phyloP scores from a whole-genome alignment of 129 eudicot species.

The Calendula officinalis region DNA sequence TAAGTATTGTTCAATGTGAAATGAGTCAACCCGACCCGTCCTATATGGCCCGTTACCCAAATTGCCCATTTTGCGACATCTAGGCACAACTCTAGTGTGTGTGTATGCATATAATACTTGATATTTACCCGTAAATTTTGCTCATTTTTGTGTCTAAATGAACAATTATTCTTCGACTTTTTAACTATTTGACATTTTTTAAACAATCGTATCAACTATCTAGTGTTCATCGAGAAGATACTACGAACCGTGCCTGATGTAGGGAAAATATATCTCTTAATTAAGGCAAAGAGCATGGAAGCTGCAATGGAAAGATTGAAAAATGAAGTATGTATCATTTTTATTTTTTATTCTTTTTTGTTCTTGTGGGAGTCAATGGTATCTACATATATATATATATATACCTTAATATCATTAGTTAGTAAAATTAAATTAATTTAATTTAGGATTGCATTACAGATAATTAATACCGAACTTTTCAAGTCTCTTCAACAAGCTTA shows the following conservation, averaged over 20 bases:
- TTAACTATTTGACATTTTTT: conserved; percentile 9
- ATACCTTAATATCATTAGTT: conserved; percentile 11
- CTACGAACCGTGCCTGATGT: conserved; percentile 86
- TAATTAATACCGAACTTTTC: conserved; percentile 76
- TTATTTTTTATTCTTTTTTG: not conserved
- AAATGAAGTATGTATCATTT: conserved; percentile 55
- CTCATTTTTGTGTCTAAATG: conserved; percentile 6
- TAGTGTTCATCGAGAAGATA: conserved; percentile 92
- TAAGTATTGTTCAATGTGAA: not conserved
- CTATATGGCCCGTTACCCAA: conserved; percentile 1
- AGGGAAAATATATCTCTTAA: conserved; percentile 74
- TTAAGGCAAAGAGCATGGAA: conserved; percentile 80
- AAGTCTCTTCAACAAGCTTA: conserved; percentile 69
- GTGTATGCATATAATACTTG: conserved; percentile 6
- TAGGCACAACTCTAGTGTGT: not conserved
- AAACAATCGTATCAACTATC: not conserved
- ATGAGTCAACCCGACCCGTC: not conserved
- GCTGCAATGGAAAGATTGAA: conserved; percentile 71
- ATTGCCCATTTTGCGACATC: conserved; percentile 2
- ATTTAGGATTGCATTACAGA: conserved; percentile 43
- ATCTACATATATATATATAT: too few relatives aligned
- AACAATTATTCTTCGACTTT: conserved; percentile 10
- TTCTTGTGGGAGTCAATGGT: conserved; percentile 3
- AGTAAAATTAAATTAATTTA: conserved; percentile 29
- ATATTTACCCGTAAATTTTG: not conserved